These are phyloP conservation scores for Dalbergia oliveri DNA, from an alignment of 306 rosid species.

Conservation along the genomic window DNA sequence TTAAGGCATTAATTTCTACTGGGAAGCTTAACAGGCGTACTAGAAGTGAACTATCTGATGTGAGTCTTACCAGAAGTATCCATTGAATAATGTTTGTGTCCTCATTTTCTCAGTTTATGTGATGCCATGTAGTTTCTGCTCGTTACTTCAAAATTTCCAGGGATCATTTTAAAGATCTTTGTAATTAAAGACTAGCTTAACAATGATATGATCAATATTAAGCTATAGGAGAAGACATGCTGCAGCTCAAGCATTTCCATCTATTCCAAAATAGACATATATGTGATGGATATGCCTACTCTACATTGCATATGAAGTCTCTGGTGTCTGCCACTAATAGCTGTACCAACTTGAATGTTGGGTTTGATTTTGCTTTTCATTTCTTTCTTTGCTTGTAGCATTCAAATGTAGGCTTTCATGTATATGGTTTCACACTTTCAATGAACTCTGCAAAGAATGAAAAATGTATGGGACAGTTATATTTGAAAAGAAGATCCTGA, in stretches of 20 bases:
- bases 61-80: slow-evolving; percentile 51
- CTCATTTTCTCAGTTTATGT: not conserved
- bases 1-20: slow-evolving; percentile 67
- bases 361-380: slow-evolving; percentile 2
- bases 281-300: too few relatives aligned
- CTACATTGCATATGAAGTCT: not conserved
- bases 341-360: not conserved
- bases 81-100: slow-evolving; percentile 27
- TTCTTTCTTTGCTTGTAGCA: not conserved
- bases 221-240: not conserved
- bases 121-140: not conserved
- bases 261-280: too few relatives aligned
- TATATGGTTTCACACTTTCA: not conserved
- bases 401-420: slow-evolving; percentile 8
- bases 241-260: too few relatives aligned
- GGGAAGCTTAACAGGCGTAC: slow-evolving; percentile 52
- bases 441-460: not conserved
- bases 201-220: not conserved
- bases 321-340: not conserved
- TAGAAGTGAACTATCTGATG: slow-evolving; percentile 63
- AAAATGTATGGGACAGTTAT: not conserved
- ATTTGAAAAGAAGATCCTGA: not conserved
- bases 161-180: not conserved
- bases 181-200: not conserved
- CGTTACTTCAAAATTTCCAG: not conserved